phyloP scores from a whole-genome alignment of 1,284 basidiomycete species.

The Moniliella sp. region DNA sequence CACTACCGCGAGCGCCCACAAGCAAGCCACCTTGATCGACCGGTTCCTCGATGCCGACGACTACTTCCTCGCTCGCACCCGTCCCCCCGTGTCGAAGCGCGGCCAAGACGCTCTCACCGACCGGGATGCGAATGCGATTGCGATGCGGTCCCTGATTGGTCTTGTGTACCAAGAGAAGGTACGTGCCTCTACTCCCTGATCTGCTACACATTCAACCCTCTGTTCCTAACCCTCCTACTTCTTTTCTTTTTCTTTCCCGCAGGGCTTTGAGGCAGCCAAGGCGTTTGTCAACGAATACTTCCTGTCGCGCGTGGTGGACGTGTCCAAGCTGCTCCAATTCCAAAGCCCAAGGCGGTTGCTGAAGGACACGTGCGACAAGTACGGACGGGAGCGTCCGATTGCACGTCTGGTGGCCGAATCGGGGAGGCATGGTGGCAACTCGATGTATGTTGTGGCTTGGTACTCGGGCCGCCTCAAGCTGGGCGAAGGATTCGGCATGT shows the following conservation, averaged over 20 bases:
- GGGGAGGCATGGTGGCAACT: conserved; percentile 64
- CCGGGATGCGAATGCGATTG: conserved; percentile 29
- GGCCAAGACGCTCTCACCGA: too few species aligned
- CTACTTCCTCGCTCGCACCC: neutral
- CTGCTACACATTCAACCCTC: neutral
- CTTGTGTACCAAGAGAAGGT: conserved; percentile 40
- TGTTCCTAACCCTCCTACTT: neutral
- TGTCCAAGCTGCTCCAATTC: conserved; percentile 68
- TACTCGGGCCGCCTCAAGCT: conserved; percentile 64
- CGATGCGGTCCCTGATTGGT: conserved; percentile 39
- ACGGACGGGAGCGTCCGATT: conserved; percentile 18
- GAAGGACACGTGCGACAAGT: conserved; percentile 25
- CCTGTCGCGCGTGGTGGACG: conserved; percentile 35
- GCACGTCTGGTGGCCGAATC: conserved; percentile 67
- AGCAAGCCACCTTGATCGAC: neutral
- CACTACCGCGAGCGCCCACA: conserved; percentile 43
- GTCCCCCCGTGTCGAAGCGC: conserved; percentile 5
- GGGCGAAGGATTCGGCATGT: conserved; percentile 81
- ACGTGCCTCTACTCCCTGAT: conserved; percentile 8
- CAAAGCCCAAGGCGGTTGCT: conserved; percentile 34
- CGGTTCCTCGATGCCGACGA: too few species aligned
- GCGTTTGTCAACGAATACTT: conserved; percentile 13
- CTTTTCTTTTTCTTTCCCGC: conserved; percentile 1
- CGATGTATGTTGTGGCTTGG: conserved; percentile 77
- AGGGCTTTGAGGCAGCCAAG: conserved; percentile 7